Evolutionary conservation across 495 filamentous ascomycete genomes (phyloP), one percentile per base, ranked within the genome.

Genomic region (Hypoxylon rickii): DNA sequence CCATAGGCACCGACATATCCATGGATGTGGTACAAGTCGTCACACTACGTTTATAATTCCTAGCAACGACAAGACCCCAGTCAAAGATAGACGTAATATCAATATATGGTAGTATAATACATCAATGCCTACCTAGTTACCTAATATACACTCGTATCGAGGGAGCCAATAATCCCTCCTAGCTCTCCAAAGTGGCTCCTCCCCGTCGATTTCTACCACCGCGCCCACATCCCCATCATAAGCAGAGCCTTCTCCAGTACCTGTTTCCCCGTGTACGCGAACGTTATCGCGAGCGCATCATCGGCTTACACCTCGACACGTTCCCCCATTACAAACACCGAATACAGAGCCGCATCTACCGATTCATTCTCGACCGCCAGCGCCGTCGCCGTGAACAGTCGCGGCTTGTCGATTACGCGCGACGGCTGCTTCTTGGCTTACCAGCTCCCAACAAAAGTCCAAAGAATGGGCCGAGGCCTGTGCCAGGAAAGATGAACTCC

Each of bases 291-390:
- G 80, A 80, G 22, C 79, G 76, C 29, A 76, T 93, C 31, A 79
- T 83, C 55, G 73, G 76, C 42, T 79, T 96, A 70, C 87, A 84
- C 44, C 79, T 87, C 79, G 83, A 89, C 58, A 86, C 80, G n/a
- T 70, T 95, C 29, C 86, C 89, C 33, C 75, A 78, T 37, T 82
- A 89, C 55, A 85, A 83, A 51, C 81, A 82, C 59, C 79, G 81
- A 20, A 74, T 88, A 3, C 89, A 94, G 64, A 84, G 87, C 44
- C 80, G 85, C 45, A 80, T 96, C 45, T 93, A 92, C 69, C 75
- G 77, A 12, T 89, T 86, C 61, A 78, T 95, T 37, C 69, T 92
- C 62, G 74, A 79, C 51, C 76, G 82, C 13, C 85, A 90, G 70
- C 76, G 73, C 32, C 79, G 74, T 56, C 75, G 78, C 36, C 73